Conservation (phyloP, 495 filamentous ascomycete species). For the Trichocladium uniseriatum region DNA sequence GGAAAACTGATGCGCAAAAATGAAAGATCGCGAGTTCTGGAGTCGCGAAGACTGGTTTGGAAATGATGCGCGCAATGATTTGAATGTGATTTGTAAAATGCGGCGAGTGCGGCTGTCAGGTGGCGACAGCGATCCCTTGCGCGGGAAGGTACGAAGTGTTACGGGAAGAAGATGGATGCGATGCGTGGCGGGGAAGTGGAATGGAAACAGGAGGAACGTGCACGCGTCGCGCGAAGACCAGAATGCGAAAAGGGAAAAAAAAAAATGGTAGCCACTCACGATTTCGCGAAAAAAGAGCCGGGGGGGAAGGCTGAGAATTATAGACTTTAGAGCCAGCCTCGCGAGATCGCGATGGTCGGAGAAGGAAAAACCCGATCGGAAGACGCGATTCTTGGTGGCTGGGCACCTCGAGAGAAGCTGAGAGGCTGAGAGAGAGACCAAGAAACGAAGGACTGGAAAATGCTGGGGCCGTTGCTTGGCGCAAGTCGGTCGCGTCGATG, state of each 20-base stretch:
- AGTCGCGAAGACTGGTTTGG: not conserved
- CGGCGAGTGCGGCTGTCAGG: not conserved
- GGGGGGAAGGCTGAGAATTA: slow-evolving; percentile 24
- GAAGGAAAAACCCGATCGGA: slow-evolving; percentile 19
- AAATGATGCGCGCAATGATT: not conserved
- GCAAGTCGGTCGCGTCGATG: slow-evolving; percentile 1
- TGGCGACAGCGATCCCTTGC: slow-evolving; percentile 12
- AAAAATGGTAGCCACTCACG: slow-evolving; percentile 27
- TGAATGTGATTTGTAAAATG: not conserved
- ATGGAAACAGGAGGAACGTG: slow-evolving; percentile 19
- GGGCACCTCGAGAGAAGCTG: slow-evolving; percentile 2
- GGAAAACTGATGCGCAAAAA: not conserved
- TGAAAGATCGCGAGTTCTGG: not conserved
- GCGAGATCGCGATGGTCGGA: slow-evolving; percentile 16
- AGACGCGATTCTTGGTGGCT: slow-evolving; percentile 12
- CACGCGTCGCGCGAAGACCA: slow-evolving; percentile 24
- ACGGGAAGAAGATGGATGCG: slow-evolving; percentile 1
- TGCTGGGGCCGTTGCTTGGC: too few relatives aligned
- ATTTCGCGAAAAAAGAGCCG: slow-evolving; percentile 15
- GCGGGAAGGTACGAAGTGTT: slow-evolving; percentile 5
- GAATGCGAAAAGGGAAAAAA: slow-evolving; percentile 15
- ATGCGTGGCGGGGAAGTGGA: slow-evolving; percentile 8
- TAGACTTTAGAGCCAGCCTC: slow-evolving; percentile 22
- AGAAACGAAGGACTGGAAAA: too few relatives aligned
- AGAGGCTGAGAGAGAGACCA: slow-evolving; percentile 1